Evolutionary conservation across 139 green algal species (phyloP).

Genomic region (Micromonas commoda): DNA sequence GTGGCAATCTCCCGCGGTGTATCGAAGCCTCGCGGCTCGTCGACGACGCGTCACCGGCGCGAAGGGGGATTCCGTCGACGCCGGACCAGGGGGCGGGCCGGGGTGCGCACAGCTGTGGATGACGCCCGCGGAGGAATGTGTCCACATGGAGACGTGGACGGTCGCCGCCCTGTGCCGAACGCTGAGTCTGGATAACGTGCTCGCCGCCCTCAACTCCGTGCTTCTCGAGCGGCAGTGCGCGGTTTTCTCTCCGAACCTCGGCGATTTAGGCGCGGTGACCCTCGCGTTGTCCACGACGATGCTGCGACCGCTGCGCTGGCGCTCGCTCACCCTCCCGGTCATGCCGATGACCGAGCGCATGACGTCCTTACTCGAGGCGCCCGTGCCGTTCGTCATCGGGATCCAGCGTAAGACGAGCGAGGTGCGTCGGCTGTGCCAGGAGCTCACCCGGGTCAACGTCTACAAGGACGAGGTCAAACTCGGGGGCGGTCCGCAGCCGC

Average conservation of each 20-base stretch:
- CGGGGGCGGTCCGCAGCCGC: slow-evolving; percentile 35
- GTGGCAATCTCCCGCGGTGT: background rate
- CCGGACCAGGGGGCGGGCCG: background rate
- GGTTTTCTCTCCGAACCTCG: slow-evolving; percentile 78
- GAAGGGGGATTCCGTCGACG: background rate
- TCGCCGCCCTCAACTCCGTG: slow-evolving; percentile 59
- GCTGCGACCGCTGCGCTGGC: slow-evolving; percentile 71
- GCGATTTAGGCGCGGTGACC: slow-evolving; percentile 35
- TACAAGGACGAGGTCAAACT: slow-evolving; percentile 67
- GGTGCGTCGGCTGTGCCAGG: slow-evolving; percentile 48
- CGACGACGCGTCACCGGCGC: background rate
- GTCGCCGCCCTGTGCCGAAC: slow-evolving; percentile 62
- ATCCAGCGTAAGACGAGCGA: slow-evolving; percentile 82
- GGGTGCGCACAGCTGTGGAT: too few species aligned
- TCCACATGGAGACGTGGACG: slow-evolving; percentile 48
- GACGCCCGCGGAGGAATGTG: slow-evolving; percentile 37
- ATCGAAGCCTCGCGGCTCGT: too few species aligned
- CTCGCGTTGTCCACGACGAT: slow-evolving; percentile 73
- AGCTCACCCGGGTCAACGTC: slow-evolving; percentile 71
- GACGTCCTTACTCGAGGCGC: slow-evolving; percentile 59
- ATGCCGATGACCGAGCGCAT: slow-evolving; percentile 48
- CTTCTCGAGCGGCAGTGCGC: slow-evolving; percentile 84
- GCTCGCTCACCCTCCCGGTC: slow-evolving; percentile 77
- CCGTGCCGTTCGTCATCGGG: slow-evolving; percentile 76
- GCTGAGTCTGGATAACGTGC: slow-evolving; percentile 72